Evolutionary conservation across 345 rosid species (phyloP).

Genomic region (Arabis hirsuta): DNA sequence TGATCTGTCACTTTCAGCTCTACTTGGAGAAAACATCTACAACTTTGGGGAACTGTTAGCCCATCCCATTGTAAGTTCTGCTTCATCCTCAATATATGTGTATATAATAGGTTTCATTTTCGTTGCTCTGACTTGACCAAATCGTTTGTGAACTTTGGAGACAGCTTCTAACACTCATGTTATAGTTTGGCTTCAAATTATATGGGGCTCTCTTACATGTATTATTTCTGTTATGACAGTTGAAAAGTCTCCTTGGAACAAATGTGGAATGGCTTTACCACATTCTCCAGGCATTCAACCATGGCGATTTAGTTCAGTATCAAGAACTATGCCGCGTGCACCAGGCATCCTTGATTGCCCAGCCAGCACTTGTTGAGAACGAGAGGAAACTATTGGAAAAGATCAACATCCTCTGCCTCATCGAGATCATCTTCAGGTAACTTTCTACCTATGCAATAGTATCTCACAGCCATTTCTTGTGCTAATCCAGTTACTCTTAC

Average conservation of each 20-base stretch:
- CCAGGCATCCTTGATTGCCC: slow-evolving; percentile 75
- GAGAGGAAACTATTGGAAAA: slow-evolving; percentile 90
- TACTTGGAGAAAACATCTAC: slow-evolving; percentile 97
- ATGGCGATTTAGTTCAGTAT: slow-evolving; percentile 85
- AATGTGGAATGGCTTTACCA: slow-evolving; percentile 95
- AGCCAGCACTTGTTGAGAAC: slow-evolving; percentile 94
- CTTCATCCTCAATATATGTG: slow-evolving; percentile 7
- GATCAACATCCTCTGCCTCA: slow-evolving; percentile 94
- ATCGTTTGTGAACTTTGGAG: background rate
- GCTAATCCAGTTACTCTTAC: background rate
- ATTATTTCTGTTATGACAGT: slow-evolving; percentile 49
- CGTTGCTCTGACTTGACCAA: background rate
- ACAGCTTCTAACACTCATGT: slow-evolving; percentile 1
- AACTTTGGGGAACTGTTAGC: slow-evolving; percentile 98
- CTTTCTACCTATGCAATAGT: slow-evolving; percentile 6
- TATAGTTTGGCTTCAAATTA: slow-evolving; percentile 5
- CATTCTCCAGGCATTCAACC: slow-evolving; percentile 90
- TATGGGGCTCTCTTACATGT: slow-evolving; percentile 17
- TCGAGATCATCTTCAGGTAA: slow-evolving; percentile 98
- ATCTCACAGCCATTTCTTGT: background rate
- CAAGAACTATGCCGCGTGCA: slow-evolving; percentile 89
- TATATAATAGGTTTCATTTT: background rate
- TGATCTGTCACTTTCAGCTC: slow-evolving; percentile 95
- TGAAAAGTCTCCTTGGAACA: slow-evolving; percentile 87
- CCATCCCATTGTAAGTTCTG: slow-evolving; percentile 90